These are phyloP conservation scores for Thyridium curvatum DNA, from an alignment of 2,329 filamentous ascomycete genomes.

Conservation along the genomic window DNA sequence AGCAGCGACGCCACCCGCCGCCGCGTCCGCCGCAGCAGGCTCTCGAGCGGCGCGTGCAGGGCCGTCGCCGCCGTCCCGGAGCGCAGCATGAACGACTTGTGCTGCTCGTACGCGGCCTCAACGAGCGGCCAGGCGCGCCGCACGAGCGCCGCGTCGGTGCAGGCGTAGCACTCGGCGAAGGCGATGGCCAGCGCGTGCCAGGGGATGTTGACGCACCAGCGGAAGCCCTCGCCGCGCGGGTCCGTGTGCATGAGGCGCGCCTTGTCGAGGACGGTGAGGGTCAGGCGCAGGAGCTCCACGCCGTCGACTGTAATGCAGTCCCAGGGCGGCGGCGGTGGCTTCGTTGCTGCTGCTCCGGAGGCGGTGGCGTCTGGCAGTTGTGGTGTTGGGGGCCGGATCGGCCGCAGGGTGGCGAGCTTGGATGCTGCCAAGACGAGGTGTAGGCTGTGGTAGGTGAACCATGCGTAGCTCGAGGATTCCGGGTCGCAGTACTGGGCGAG, in stretches of 20 bases:
- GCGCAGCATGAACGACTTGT: slow-evolving; percentile 6
- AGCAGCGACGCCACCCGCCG: too few relatives aligned
- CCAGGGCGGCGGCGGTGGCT: background rate
- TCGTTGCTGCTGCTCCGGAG: too few relatives aligned
- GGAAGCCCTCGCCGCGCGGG: slow-evolving; percentile 19
- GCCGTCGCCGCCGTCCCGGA: too few relatives aligned
- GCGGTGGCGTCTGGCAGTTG: too few relatives aligned
- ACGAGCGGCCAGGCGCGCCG: slow-evolving; percentile 17
- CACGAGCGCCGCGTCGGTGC: slow-evolving; percentile 12
- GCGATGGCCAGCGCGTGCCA: slow-evolving; percentile 19
- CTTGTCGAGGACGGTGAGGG: slow-evolving; percentile 13
- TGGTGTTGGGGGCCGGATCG: slow-evolving; percentile 1
- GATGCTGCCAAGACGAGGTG: slow-evolving; percentile 10
- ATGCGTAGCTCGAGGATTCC: slow-evolving; percentile 17
- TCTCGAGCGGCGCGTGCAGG: too few relatives aligned
- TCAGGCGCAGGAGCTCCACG: slow-evolving; percentile 6
- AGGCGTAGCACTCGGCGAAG: slow-evolving; percentile 18
- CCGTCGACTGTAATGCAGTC: background rate
- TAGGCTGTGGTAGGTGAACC: slow-evolving; percentile 19
- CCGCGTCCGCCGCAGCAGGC: too few relatives aligned
- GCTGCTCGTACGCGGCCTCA: slow-evolving; percentile 12
- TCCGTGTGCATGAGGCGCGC: slow-evolving; percentile 17
- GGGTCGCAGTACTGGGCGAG: slow-evolving; percentile 21
- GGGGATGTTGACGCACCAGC: slow-evolving; percentile 18
- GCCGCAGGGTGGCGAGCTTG: slow-evolving; percentile 9